Conservation (phyloP, 1,139 yeast genomes). For the Lipomyces yarrowii region DNA sequence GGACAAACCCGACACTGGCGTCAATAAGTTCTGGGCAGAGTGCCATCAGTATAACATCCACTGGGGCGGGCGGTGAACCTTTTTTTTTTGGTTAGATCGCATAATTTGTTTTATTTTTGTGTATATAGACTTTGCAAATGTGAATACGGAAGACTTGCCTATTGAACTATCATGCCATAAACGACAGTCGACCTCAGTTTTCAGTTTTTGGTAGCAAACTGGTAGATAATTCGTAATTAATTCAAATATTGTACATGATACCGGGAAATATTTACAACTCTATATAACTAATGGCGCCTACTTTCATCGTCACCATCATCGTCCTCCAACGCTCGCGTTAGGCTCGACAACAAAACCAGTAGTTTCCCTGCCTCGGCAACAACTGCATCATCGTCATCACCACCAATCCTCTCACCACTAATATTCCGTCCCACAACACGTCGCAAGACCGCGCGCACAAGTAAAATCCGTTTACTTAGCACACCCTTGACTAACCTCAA, state of each 20-base stretch:
- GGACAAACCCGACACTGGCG: conserved; percentile 7
- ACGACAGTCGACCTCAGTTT: no score
- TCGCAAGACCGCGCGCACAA: conserved; percentile 23
- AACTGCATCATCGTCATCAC: conserved; percentile 18
- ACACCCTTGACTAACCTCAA: conserved; percentile 21
- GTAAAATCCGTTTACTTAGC: conserved; percentile 14
- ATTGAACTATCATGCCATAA: not conserved
- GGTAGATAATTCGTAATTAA: no score
- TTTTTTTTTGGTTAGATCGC: not conserved
- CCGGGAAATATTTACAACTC: not conserved
- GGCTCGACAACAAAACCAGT: conserved; percentile 19
- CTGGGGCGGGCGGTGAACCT: conserved; percentile 16
- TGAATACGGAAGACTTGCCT: no score
- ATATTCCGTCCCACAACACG: conserved; percentile 22
- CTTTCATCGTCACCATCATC: conserved; percentile 5
- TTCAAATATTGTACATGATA: not conserved
- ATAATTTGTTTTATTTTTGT: not conserved
- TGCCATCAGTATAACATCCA: conserved; percentile 13
- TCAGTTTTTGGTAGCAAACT: no score
- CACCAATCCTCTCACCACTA: not conserved
- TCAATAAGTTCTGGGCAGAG: conserved; percentile 14
- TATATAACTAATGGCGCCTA: not conserved
- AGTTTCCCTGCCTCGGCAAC: conserved; percentile 21
- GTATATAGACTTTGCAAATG: not conserved
- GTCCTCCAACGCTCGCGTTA: conserved; percentile 16